Evolutionary conservation across 805 yeast genomes (phyloP), one percentile per base, ranked within the genome.

Genomic region (Pichia ethanolica): DNA sequence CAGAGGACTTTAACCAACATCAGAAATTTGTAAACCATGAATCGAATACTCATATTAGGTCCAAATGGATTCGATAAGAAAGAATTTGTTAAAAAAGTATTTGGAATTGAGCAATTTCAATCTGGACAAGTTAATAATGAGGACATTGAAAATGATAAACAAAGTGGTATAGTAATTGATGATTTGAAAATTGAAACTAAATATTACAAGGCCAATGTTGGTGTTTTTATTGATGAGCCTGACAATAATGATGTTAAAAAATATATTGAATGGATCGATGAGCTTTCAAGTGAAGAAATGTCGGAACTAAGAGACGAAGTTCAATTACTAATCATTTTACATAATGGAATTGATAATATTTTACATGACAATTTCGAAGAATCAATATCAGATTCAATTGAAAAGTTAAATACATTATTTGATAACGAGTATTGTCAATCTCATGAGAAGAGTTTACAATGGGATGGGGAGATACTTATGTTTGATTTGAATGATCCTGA

Each of bases 271-370:
- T 77, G 81, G 78, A 49, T 51, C 37, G 44, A 54, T 0, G 80
- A 77, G 51, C 71, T 78, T 49, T 12, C 40, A 9, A 47, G 61
- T 1, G 64, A 56, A 0, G 79, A 75, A 37, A 65, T 60, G 49
- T 56, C 50, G 27, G 81, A 75, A 47, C 57, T 78, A 35, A 60
- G 82, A 28, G 76, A 72, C 25, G 72, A 59, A 1, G 39, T 78
- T 3, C 75, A 72, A 40, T 33, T 37, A 5, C 20, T 47, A 8
- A n/a, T 47, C 2, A 7, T 36, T 30, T n/a, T 20, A 20, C 20
- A 20, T 20, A 20, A 20, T 20, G 20, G 20, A 20, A 20, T 20
- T 20, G 20, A 20, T 20, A 20, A 20, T 20, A 20, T 20, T 20
- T 20, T 20, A 20, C 20, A 20, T 20, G 20, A 5, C 5, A 20